Base-by-base conservation (phyloP, 2,329 filamentous ascomycete species). In the Alternaria sp. region DNA sequence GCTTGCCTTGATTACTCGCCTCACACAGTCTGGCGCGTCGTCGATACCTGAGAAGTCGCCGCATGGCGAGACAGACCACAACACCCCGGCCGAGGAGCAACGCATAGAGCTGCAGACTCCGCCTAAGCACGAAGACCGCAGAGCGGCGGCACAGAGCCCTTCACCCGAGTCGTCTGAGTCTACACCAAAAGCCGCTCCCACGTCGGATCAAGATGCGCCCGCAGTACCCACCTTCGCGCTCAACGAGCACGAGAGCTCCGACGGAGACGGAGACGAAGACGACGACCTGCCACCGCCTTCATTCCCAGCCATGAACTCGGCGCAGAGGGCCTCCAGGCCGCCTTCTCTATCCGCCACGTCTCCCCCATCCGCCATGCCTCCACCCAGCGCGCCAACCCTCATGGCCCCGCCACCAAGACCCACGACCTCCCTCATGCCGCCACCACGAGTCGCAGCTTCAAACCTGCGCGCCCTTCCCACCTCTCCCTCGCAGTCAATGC, bases 231-330 rank as follows among this genome's bases (percentile, higher is more conserved):
- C 72, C 37, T 78, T 79, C 61, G 71, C 77, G 17, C 73, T 79
- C 52, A 71, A 70, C n/a, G 66, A 69, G 48, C 69, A 77, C 41
- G 66, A 72, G 29, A 72, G 69, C 58, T 70, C 68, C 24, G 73
- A 74, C 26, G 63, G 68, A 9, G 73, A 74, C 26, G 63, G 68
- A 9, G 59, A 65, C 0, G 72, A 76, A 23, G 69, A 74, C 40
- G 73, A 77, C 49, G 70, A 73, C 31, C 62, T 79, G 3, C 77
- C 75, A 9, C 77, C 75, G 5, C 78, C 80, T 23, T 78, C 74
- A 0, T 82, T 82, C 51, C 80, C 80, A 29, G 79, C 80, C 2
- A 58, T 78, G 33, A 81, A 82, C 65, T 82, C 80, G 8, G 80
- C 79, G 8, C 80, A 82, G 60, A 72, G 80, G 60, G 77, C 79